Base-by-base conservation (phyloP, 257 asterid genomes). In the Scutellaria baicalensis region DNA sequence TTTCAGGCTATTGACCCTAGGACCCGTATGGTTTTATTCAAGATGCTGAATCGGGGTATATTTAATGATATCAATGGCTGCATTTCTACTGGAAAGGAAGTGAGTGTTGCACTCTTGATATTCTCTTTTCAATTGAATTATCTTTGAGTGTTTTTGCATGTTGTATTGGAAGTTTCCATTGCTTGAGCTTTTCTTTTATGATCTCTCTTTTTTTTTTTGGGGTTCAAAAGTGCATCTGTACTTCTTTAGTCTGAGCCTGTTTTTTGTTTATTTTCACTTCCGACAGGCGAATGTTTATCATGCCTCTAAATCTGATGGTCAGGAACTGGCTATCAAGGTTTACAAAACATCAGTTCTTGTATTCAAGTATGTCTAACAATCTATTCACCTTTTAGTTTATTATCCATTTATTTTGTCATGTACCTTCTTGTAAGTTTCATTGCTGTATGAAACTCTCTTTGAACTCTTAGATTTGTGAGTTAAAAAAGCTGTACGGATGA, bases 31-130 rank as follows among this genome's bases (percentile, higher is more conserved):
- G 96, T 93, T 68, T 79, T 93, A 60, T 91, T 89, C 84, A 93
- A 91, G 79, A 93, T 93, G 99, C 77, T 89, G 66, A 93, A 93
- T 70, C 82, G 93, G 0, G 96, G 93, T 44, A 73, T 87, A 42
- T 93, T 93, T 79, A 83, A 78, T 79, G 91, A 93, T 61, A 93
- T 93, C 71, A 93, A 93, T 64, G 99, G 99, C 60, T 93, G 99
- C 83, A 93, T 93, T 79, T 93, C 99, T 66, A 93, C 99, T 68
- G 99, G 99, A 74, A 93, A 93, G 87, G 99, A 93, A 83, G 99
- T 91, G 81, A 35, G 88, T 76, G 42, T 33, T 56, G 54, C 62
- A 35, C 51, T 14, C 5, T 44, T 36, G 10, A 14, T 56, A 12
- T 65, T 21, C 23, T 50, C 49, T 36, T 6, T 72, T 27, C n/a